Evolutionary conservation across 2,329 filamentous ascomycete species (phyloP).

Genomic region (Paradendryphiella salina): DNA sequence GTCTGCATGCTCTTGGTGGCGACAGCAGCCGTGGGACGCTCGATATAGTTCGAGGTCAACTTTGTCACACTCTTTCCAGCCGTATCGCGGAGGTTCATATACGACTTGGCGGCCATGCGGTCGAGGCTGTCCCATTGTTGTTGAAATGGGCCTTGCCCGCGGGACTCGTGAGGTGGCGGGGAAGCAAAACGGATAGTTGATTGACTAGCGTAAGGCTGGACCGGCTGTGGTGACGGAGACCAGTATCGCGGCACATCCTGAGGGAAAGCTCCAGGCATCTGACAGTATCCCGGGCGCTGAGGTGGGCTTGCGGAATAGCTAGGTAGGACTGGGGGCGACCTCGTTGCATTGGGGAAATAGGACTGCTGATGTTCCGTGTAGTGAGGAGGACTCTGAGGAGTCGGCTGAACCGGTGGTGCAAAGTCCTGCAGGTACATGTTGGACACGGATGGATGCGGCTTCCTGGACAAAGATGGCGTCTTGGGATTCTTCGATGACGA

Average conservation of each 20-base stretch:
- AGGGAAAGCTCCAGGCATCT: constrained; percentile 22
- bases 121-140: constrained; percentile 38
- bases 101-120: constrained; percentile 37
- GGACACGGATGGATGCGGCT: constrained; percentile 17
- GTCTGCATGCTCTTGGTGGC: constrained; percentile 43
- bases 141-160: constrained; percentile 29
- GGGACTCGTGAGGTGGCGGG: constrained; percentile 21
- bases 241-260: constrained; percentile 21
- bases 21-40: constrained; percentile 35
- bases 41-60: constrained; percentile 36
- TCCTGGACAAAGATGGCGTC: constrained; percentile 19
- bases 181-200: constrained; percentile 30
- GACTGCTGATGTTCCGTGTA: constrained; percentile 14
- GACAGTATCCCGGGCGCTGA: constrained; percentile 27
- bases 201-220: constrained; percentile 23
- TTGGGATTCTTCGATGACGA: constrained; percentile 22
- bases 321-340: constrained; percentile 12
- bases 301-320: constrained; percentile 21
- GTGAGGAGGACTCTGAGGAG: constrained; percentile 10
- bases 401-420: constrained; percentile 21
- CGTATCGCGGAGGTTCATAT: constrained; percentile 32
- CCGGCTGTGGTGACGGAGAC: constrained; percentile 20
- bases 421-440: constrained; percentile 21
- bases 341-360: constrained; percentile 4
- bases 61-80: constrained; percentile 33